These are phyloP conservation scores for Fusarium sp. DNA, from an alignment of 2,329 filamentous ascomycete genomes.

Conservation along the genomic window DNA sequence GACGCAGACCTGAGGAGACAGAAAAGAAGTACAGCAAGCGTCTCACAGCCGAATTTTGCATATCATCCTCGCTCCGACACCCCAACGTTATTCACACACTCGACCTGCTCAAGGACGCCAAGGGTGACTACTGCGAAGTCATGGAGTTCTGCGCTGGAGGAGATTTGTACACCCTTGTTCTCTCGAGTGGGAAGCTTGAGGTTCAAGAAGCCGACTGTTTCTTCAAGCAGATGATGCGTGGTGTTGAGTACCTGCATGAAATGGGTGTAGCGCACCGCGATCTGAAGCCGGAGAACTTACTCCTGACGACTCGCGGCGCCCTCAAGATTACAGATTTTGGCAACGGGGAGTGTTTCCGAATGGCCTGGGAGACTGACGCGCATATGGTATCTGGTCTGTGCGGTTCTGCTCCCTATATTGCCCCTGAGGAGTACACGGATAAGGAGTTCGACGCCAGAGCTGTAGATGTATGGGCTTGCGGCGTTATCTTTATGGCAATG, in stretches of 20 bases:
- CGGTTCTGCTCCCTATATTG: conserved; percentile 96
- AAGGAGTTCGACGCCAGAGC: conserved; percentile 96
- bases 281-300: conserved; percentile 94
- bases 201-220: conserved; percentile 96
- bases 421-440: conserved; percentile 94
- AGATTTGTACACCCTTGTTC: conserved; percentile 92
- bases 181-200: conserved; percentile 91
- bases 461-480: conserved; percentile 98
- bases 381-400: conserved; percentile 98
- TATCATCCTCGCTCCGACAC: conserved; percentile 95
- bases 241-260: conserved; percentile 98
- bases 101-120: conserved; percentile 93
- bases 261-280: conserved; percentile 99
- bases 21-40: conserved; percentile 98
- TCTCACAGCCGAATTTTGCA: conserved; percentile 97
- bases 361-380: conserved; percentile 98
- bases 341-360: conserved; percentile 98
- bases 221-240: conserved; percentile 99
- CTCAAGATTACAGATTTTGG: conserved; percentile 99
- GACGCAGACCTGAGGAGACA: conserved; percentile 91
- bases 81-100: conserved; percentile 98
- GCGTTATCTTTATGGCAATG: conserved; percentile 99
- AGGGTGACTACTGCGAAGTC: conserved; percentile 98
- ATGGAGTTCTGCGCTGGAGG: conserved; percentile 99
- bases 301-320: conserved; percentile 90